These are phyloP conservation scores for Rhizopogon roseolus DNA, from an alignment of 768 basidiomycete genomes.

Conservation along the genomic window DNA sequence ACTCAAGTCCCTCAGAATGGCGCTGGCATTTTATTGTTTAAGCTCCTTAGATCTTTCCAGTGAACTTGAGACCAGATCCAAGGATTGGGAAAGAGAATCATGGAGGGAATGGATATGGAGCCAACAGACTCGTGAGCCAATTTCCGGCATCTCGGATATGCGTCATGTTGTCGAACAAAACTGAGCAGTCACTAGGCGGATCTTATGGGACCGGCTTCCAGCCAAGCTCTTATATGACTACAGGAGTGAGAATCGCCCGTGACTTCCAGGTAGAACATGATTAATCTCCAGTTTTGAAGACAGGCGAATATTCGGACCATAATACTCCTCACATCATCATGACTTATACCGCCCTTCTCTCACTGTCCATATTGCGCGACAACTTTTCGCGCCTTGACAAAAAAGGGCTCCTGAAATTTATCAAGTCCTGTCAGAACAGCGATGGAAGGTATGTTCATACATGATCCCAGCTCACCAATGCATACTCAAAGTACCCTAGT, in stretches of 20 bases:
- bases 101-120: conserved; percentile 90
- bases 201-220: conserved; percentile 64
- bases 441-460: conserved; percentile 72
- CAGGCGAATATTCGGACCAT: conserved; percentile 39
- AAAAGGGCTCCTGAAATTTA: conserved; percentile 56
- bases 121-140: conserved; percentile 60
- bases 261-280: background rate
- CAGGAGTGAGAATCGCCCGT: conserved; percentile 13
- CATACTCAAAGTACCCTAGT: conserved; percentile 29
- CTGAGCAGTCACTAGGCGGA: conserved; percentile 36
- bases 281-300: conserved; percentile 19
- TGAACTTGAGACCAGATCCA: conserved; percentile 37
- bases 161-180: background rate
- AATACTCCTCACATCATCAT: conserved; percentile 83
- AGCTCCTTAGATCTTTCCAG: conserved; percentile 78
- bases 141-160: background rate
- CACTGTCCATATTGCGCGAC: conserved; percentile 84
- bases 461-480: background rate
- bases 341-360: conserved; percentile 87
- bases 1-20: conserved; percentile 49
- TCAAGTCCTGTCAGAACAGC: conserved; percentile 65
- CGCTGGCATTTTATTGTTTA: conserved; percentile 85
- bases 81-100: conserved; percentile 44
- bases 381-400: conserved; percentile 71
- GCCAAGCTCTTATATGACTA: conserved; percentile 69